A percentile compares a stretch with the other conserved stretches of the same genome.
These are phyloP conservation scores for Cytospora piceicola DNA, from an alignment of 2,329 filamentous ascomycete genomes.

Conservation along the genomic window DNA sequence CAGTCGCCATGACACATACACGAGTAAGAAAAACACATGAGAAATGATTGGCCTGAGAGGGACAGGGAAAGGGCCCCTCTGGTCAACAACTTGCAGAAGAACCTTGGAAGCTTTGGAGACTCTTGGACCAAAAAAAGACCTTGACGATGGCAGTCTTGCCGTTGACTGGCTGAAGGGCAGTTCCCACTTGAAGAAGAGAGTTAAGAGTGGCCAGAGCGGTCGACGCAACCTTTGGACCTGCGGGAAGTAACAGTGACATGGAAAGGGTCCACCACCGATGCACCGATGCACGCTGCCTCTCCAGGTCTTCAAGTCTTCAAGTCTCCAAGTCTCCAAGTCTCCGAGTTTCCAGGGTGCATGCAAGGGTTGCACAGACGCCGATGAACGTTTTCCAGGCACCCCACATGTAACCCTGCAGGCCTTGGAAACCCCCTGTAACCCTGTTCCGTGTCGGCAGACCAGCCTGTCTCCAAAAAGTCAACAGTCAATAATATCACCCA, in stretches of 20 bases:
- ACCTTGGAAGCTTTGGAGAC: not conserved
- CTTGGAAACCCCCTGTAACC: not conserved
- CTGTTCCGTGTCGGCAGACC: not conserved
- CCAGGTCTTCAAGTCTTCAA: not conserved
- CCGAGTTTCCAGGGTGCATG: not conserved
- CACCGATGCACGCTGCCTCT: slow-evolving; percentile 7
- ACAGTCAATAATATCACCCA: not conserved
- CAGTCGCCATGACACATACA: not conserved
- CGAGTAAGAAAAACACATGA: not conserved
- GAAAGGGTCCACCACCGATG: slow-evolving; percentile 3
- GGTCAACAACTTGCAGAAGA: not conserved
- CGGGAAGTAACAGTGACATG: slow-evolving; percentile 14
- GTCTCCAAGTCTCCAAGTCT: too few species aligned
- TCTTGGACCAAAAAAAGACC: not conserved
- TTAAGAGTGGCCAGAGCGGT: slow-evolving; percentile 19
- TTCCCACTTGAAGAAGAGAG: slow-evolving; percentile 8
- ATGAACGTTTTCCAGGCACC: not conserved
- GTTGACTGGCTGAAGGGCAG: not conserved
- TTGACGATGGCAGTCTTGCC: not conserved
- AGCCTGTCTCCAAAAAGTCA: not conserved
- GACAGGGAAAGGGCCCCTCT: not conserved
- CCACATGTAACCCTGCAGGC: slow-evolving; percentile 1
- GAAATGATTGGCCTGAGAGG: not conserved
- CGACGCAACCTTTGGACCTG: slow-evolving; percentile 9
- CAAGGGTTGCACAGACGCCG: slow-evolving; percentile 21